A percentile compares a stretch with the other conserved stretches of the same genome.
Evolutionary conservation across 495 filamentous ascomycete genomes (phyloP).

Genomic region (Daldinia grandis): DNA sequence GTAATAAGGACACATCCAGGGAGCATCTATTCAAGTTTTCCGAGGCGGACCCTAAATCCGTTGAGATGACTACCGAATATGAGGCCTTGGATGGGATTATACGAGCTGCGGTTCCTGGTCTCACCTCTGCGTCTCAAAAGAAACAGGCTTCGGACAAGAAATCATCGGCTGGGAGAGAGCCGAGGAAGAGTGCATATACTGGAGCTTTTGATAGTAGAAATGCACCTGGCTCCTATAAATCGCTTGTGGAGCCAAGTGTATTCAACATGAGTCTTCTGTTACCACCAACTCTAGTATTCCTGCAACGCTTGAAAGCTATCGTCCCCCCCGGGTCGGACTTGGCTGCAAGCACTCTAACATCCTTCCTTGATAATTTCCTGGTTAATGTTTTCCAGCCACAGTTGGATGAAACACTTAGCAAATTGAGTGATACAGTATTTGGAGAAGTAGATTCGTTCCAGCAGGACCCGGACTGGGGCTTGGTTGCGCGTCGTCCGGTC

Average conservation of each 20-base stretch:
- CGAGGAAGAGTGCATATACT: constrained; percentile 58
- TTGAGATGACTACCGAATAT: constrained; percentile 79
- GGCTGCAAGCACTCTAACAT: constrained; percentile 84
- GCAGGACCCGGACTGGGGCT: constrained; percentile 82
- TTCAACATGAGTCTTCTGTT: constrained; percentile 97
- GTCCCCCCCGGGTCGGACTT: constrained; percentile 87
- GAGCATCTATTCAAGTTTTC: constrained; percentile 92
- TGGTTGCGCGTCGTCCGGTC: constrained; percentile 79
- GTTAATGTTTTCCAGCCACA: constrained; percentile 98
- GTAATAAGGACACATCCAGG: constrained; percentile 67
- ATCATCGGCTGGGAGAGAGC: constrained; percentile 46
- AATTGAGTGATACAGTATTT: constrained; percentile 83
- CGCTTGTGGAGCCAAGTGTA: constrained; percentile 89
- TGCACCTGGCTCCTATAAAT: constrained; percentile 64
- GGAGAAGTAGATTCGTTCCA: constrained; percentile 88
- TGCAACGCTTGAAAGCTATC: constrained; percentile 89
- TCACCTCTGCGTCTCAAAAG: constrained; percentile 81
- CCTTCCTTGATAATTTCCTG: constrained; percentile 97
- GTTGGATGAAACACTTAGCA: constrained; percentile 91
- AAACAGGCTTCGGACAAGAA: constrained; percentile 58
- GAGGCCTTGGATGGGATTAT: constrained; percentile 92
- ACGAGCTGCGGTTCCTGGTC: constrained; percentile 86
- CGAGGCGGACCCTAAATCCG: constrained; percentile 78
- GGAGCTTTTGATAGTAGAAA: constrained; percentile 73
- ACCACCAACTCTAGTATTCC: constrained; percentile 91